Conservation (phyloP, 106 monocot species). For the Dendrobium huoshanense region DNA sequence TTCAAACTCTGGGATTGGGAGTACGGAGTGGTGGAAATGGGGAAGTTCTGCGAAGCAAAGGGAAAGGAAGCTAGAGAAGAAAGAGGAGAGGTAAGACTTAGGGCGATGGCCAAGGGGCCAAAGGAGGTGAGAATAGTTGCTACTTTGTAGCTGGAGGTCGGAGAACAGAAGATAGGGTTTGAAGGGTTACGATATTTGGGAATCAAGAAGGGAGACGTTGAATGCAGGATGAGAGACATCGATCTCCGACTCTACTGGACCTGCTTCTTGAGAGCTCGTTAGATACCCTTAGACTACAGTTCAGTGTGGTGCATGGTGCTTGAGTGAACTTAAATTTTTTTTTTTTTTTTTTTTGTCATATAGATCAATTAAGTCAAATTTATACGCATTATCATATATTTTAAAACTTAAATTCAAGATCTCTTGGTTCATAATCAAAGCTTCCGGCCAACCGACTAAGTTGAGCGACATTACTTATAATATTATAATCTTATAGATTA, state of each 20-base stretch:
- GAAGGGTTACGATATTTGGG: not conserved
- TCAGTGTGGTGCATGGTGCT: too few relatives aligned
- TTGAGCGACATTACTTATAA: too few relatives aligned
- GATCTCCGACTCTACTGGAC: not conserved
- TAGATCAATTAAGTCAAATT: too few relatives aligned
- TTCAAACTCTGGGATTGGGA: conserved; percentile 54
- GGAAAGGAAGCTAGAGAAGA: conserved; percentile 43
- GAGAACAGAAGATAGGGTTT: not conserved
- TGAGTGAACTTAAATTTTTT: too few relatives aligned
- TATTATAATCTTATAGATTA: too few relatives aligned
- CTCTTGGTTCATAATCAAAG: too few relatives aligned
- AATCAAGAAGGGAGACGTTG: not conserved
- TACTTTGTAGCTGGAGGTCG: not conserved
- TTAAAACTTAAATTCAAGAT: too few relatives aligned
- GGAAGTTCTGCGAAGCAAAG: conserved; percentile 9
- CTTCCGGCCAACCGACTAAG: too few relatives aligned
- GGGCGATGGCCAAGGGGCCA: conserved; percentile 45
- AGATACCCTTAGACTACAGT: too few relatives aligned
- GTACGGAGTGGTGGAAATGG: conserved; percentile 55
- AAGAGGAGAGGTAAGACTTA: conserved; percentile 40
- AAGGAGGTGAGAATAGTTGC: conserved; percentile 32
- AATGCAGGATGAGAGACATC: not conserved
- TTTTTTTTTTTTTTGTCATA: too few relatives aligned
- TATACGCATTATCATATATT: too few relatives aligned
- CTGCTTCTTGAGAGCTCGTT: too few relatives aligned